A percentile compares a stretch with the other conserved stretches of the same genome.
These are phyloP conservation scores for Phlebopus sp. DNA, from an alignment of 1,284 basidiomycete genomes.

Conservation along the genomic window DNA sequence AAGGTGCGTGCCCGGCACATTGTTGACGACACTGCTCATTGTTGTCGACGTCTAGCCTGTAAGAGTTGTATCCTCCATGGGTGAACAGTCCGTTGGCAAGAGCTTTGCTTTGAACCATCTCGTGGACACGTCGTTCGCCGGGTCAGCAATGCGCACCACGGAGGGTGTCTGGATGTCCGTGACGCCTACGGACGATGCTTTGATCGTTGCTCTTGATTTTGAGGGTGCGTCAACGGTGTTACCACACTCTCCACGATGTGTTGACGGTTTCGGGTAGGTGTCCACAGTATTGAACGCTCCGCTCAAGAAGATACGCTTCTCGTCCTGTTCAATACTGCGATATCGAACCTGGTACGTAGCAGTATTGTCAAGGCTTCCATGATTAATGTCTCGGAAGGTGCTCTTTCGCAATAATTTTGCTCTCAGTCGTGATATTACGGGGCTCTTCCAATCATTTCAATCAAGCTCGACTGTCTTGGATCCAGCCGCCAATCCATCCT, in stretches of 20 bases:
- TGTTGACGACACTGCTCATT: background rate
- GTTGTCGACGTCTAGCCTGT: conserved; percentile 40
- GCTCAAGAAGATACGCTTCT: conserved; percentile 57
- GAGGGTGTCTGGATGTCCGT: conserved; percentile 64
- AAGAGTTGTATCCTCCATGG: conserved; percentile 59
- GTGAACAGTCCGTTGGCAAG: conserved; percentile 60
- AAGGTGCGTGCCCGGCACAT: conserved; percentile 34
- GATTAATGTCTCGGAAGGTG: conserved; percentile 32
- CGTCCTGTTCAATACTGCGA: conserved; percentile 56
- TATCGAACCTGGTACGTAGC: conserved; percentile 48
- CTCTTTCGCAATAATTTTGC: conserved; percentile 60
- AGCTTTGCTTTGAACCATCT: conserved; percentile 56
- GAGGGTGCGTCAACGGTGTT: conserved; percentile 41
- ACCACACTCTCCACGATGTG: background rate
- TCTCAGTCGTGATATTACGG: conserved; percentile 49
- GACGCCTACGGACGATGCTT: conserved; percentile 47
- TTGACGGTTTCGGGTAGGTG: conserved; percentile 36
- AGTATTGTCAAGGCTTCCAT: background rate
- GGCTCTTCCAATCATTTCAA: conserved; percentile 58
- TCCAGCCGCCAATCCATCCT: conserved; percentile 48
- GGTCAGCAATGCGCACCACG: conserved; percentile 57
- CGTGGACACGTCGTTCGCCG: conserved; percentile 57
- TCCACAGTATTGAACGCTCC: conserved; percentile 55
- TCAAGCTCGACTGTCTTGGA: conserved; percentile 53
- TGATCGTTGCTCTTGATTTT: conserved; percentile 57